Base-by-base conservation (phyloP, 495 filamentous ascomycete genomes). In the Geopyxis carbonaria region DNA sequence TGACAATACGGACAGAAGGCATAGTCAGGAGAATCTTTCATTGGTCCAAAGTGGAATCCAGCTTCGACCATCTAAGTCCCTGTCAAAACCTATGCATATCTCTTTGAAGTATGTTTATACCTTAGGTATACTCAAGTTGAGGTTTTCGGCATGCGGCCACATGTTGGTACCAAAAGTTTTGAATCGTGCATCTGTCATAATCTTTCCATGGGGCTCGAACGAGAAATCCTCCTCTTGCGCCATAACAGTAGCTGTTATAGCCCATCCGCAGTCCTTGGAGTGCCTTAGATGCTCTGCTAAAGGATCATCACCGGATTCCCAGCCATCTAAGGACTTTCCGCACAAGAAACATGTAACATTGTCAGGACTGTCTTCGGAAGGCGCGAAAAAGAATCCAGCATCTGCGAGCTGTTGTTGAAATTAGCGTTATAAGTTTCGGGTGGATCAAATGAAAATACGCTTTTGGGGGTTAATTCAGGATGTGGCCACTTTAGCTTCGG, bases 341-440 rank as follows among this genome's bases (percentile, higher is more conserved):
- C 89, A 97, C 57, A 95, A 94, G 13, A 75, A 70, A 54, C 89
- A 97, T 9, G 72, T 85, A 2, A 78, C 80, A 57, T 83, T 73
- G 58, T 97, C 89, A 38, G 81, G 70, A 20, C 71, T 76, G 23
- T 86, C 84, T 23, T 67, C 63, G 1, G 67, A 80, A 0, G 89
- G 89, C 23, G 81, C 84, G 58, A 86, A 93, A 55, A 79, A 82
- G 83, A 86, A 97, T 11, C 89, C 89, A 5, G 80, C 80, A 40
- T 83, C 78, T 28, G 80, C 78, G 68, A 94, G 80, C 85, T 94
- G 47, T 30, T 2, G 3, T n/a, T n/a, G n/a, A n/a, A n/a, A n/a
- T n/a, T n/a, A n/a, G n/a, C n/a, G n/a, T n/a, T n/a, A n/a, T n/a
- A n/a, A n/a, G n/a, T n/a, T n/a, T n/a, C n/a, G n/a, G n/a, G n/a